Evolutionary conservation across 2,329 filamentous ascomycete genomes (phyloP), one percentile per base, ranked within the genome.

Genomic region (Fusarium sororula): DNA sequence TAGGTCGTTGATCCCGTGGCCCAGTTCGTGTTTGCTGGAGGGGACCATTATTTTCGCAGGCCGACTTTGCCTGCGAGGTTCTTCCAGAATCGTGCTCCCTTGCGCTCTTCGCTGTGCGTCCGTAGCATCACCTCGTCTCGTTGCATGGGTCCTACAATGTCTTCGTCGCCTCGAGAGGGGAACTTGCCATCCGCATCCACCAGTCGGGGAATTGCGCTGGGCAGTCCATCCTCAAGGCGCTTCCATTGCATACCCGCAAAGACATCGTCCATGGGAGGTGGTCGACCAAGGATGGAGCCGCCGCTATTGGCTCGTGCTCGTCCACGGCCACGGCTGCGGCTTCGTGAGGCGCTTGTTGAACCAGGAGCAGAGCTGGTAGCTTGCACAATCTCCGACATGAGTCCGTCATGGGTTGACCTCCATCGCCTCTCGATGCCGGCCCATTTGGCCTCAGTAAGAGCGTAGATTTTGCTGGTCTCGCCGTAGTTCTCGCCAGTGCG

Each of bases 111-210:
- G 64, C 82, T 84, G 53, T 80, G 80, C 20, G 83, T 81, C 53
- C 86, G 83, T 37, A 82, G 81, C 88, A 90, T 90, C 71, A 85
- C 83, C 44, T 85, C 84, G 74, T 89, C 87, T 18, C 89, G 88
- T 76, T 91, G 90, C 95, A 98, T 98, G 12, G 95, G 95, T 3
- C 95, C 95, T 50, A 98, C 94, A 80, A 98, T 97, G 81, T 97
- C 95, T 77, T 95, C 92, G 78, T 98, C 95, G 59, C 95, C 95
- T 38, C 96, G 89, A 76, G 92, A 91, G 30, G 95, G 95, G 78
- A 98, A 98, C 82, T 98, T 98, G 79, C 93, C 92, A 71, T 93
- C 88, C 79, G 92, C 87, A 79, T 93, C 91, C 71, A 92, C 86
- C 75, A 95, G 89, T 32, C 89, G 87, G 1, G 93, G 92, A 73